phyloP scores from a whole-genome alignment of 106 monocot species.

The Amphibolis antarctica region DNA sequence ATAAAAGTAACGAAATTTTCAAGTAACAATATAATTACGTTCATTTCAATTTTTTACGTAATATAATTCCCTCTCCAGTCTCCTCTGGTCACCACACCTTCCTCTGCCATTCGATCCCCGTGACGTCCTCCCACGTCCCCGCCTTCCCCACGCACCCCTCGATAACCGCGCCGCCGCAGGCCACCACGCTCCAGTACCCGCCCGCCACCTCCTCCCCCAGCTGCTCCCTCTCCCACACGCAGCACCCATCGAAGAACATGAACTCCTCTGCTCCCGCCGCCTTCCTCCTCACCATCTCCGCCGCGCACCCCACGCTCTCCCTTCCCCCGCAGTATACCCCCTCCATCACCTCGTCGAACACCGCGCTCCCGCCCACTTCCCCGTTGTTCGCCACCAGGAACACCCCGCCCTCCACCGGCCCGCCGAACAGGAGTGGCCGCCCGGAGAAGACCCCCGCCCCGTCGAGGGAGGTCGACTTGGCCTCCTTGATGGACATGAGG shows the following conservation, averaged over 20 bases:
- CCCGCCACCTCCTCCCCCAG: constrained; percentile 55
- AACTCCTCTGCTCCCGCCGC: constrained; percentile 57
- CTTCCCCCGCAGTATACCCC: constrained; percentile 67
- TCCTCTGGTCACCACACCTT: constrained; percentile 72
- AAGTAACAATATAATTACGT: no score
- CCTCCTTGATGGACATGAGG: constrained; percentile 90
- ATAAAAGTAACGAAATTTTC: no score
- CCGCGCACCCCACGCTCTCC: constrained; percentile 77
- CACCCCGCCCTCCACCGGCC: constrained; percentile 55
- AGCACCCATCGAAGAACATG: constrained; percentile 80
- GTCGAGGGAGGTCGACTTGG: constrained; percentile 35
- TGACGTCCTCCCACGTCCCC: constrained; percentile 64
- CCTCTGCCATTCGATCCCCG: constrained; percentile 50
- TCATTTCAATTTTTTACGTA: no score
- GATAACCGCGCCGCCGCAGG: constrained; percentile 52
- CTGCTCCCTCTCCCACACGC: constrained; percentile 74
- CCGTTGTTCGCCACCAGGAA: constrained; percentile 30
- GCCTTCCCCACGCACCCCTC: constrained; percentile 16
- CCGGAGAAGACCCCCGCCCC: constrained; percentile 39
- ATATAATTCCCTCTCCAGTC: no score
- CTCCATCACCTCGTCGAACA: constrained; percentile 73
- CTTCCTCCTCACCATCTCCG: constrained; percentile 75
- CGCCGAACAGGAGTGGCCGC: constrained; percentile 75
- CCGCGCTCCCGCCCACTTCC: constrained; percentile 39
- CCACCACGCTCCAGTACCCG: constrained; percentile 70